Evolutionary conservation across 2,329 filamentous ascomycete species (phyloP).

Genomic region (Pestalotiopsis sp.): DNA sequence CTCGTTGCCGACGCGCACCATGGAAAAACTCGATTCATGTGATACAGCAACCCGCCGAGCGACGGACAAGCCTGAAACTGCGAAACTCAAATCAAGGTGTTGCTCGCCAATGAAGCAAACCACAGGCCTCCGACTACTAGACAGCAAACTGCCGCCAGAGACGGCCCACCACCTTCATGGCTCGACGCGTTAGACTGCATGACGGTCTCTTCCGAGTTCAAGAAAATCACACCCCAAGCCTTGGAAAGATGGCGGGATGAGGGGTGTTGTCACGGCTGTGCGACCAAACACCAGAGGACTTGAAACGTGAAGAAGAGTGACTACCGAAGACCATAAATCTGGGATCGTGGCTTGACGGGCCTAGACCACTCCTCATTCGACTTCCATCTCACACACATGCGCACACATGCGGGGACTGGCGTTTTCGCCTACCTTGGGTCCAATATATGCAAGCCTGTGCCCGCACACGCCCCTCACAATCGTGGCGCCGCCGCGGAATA

Average conservation of each 20-base stretch:
- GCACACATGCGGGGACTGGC: not conserved
- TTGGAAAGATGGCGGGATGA: not conserved
- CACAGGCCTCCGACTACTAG: not conserved
- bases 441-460: not conserved
- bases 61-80: not conserved
- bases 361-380: not conserved
- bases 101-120: not conserved
- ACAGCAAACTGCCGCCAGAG: not conserved
- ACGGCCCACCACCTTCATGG: not conserved
- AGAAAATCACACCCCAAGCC: not conserved
- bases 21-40: not conserved
- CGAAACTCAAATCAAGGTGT: not conserved
- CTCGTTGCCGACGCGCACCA: not conserved
- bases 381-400: not conserved
- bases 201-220: not conserved
- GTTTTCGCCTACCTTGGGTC: not conserved
- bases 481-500: not conserved
- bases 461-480: not conserved
- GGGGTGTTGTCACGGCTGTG: not conserved
- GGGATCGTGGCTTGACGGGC: not conserved
- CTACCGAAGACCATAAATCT: not conserved
- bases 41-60: not conserved
- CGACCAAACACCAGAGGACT: not conserved
- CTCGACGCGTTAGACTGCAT: not conserved
- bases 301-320: not conserved